Evolutionary conservation across 345 rosid genomes (phyloP).

Genomic region (Combretum micranthum): DNA sequence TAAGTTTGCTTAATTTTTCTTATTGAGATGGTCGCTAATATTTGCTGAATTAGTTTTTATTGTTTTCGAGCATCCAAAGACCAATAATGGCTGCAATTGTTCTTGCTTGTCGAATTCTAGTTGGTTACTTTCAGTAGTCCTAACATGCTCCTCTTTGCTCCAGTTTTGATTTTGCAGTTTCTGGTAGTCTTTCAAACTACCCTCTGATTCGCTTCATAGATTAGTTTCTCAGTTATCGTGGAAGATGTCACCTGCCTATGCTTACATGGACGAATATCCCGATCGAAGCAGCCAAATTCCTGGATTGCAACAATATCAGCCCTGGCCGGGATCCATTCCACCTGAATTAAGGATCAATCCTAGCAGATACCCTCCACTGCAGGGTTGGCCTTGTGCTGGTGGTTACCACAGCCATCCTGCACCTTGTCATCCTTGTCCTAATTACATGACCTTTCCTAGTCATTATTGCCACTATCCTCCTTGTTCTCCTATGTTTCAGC

Average conservation of each 20-base stretch:
- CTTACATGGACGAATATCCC: constrained; percentile 25
- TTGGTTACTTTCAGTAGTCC: too few species aligned
- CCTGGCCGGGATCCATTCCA: constrained; percentile 22
- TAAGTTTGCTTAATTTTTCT: neutral
- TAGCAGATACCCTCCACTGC: constrained; percentile 5
- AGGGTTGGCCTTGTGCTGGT: constrained; percentile 25
- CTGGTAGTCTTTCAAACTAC: neutral
- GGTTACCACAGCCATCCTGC: constrained; percentile 15
- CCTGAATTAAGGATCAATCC: constrained; percentile 26
- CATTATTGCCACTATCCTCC: constrained; percentile 22
- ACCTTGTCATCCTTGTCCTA: constrained; percentile 29
- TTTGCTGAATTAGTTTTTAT: too few species aligned
- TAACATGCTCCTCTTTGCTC: too few species aligned
- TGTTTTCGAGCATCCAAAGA: too few species aligned
- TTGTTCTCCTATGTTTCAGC: constrained; percentile 18
- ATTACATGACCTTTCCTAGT: constrained; percentile 25
- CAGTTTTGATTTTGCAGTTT: neutral
- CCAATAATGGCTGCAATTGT: too few species aligned
- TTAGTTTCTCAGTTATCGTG: neutral
- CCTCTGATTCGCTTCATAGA: neutral
- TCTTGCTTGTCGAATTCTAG: too few species aligned
- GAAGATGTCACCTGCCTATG: constrained; percentile 40
- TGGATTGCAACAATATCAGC: constrained; percentile 10
- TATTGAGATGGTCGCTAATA: neutral
- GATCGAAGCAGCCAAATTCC: constrained; percentile 24